Conservation (phyloP, 805 yeast genomes). For the Lachancea waltii region DNA sequence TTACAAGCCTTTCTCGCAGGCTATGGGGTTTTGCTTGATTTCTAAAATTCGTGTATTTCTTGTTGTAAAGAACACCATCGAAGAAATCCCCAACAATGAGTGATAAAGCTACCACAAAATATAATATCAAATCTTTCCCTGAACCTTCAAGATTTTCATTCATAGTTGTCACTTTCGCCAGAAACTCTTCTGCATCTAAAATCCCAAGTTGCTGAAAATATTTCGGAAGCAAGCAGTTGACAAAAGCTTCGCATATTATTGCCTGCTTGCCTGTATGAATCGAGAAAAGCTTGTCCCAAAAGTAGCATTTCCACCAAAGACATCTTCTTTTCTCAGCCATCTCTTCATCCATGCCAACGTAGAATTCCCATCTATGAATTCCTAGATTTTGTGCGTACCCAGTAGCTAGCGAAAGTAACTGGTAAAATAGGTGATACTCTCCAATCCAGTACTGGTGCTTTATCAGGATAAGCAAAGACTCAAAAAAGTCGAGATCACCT, state of each 20-base stretch:
- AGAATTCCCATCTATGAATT: constrained; percentile 30
- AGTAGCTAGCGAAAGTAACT: constrained; percentile 12
- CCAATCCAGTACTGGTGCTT: constrained; percentile 24
- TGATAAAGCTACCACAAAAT: constrained; percentile 2
- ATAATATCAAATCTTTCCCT: background rate
- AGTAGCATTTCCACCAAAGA: constrained; percentile 29
- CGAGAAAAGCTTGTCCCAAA: constrained; percentile 18
- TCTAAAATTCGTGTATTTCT: constrained; percentile 25
- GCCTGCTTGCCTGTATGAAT: constrained; percentile 19
- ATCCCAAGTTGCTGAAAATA: constrained; percentile 18
- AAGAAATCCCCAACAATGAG: constrained; percentile 14
- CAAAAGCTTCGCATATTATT: constrained; percentile 16
- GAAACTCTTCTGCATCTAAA: constrained; percentile 8
- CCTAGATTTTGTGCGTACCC: constrained; percentile 25
- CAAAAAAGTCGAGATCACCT: constrained; percentile 22
- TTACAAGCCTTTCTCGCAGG: constrained; percentile 14
- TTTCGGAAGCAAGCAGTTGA: constrained; percentile 24
- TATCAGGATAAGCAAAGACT: constrained; percentile 20
- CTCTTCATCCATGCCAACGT: constrained; percentile 29
- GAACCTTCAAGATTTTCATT: background rate
- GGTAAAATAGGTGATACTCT: constrained; percentile 13
- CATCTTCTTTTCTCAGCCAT: constrained; percentile 27
- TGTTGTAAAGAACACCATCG: constrained; percentile 20
- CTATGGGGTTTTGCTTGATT: constrained; percentile 21
- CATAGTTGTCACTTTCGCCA: constrained; percentile 2